A percentile compares a stretch with the other conserved stretches of the same genome.
Evolutionary conservation across 768 basidiomycete genomes (phyloP).

Genomic region (Xerocomellus intermedius): DNA sequence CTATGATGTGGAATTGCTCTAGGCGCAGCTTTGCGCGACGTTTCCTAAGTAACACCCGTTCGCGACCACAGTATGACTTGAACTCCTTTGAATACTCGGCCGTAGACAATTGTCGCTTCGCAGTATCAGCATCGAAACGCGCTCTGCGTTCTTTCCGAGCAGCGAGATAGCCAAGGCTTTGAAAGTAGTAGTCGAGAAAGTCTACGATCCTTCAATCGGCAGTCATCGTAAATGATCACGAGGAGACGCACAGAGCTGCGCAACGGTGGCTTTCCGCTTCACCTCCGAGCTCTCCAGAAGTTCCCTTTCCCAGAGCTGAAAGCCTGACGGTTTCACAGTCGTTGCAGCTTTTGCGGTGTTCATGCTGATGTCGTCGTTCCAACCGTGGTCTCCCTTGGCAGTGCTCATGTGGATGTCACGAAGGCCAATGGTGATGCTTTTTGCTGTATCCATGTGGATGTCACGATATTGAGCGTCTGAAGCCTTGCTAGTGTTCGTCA

Average conservation of each 20-base stretch:
- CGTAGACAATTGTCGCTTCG: conserved; percentile 54
- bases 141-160: conserved; percentile 80
- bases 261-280: conserved; percentile 93
- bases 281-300: conserved; percentile 84
- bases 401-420: conserved; percentile 64
- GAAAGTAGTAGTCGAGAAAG: conserved; percentile 99
- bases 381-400: conserved; percentile 48
- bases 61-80: conserved; percentile 90
- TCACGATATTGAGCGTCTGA: conserved; percentile 43
- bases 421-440: conserved; percentile 47
- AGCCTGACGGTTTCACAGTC: conserved; percentile 52
- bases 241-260: conserved; percentile 80
- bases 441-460: conserved; percentile 80
- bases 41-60: conserved; percentile 88
- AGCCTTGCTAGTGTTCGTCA: conserved; percentile 10
- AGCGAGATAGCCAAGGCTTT: conserved; percentile 85
- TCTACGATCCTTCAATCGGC: conserved; percentile 44
- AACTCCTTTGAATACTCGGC: conserved; percentile 74
- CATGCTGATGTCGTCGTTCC: conserved; percentile 63
- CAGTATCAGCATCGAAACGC: conserved; percentile 81
- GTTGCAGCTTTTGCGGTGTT: conserved; percentile 40
- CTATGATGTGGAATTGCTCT: conserved; percentile 97
- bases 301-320: conserved; percentile 82
- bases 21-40: conserved; percentile 91
- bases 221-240: conserved; percentile 6